Base-by-base conservation (phyloP, 2,329 filamentous ascomycete genomes). In the Hirsutella rhossiliensis region DNA sequence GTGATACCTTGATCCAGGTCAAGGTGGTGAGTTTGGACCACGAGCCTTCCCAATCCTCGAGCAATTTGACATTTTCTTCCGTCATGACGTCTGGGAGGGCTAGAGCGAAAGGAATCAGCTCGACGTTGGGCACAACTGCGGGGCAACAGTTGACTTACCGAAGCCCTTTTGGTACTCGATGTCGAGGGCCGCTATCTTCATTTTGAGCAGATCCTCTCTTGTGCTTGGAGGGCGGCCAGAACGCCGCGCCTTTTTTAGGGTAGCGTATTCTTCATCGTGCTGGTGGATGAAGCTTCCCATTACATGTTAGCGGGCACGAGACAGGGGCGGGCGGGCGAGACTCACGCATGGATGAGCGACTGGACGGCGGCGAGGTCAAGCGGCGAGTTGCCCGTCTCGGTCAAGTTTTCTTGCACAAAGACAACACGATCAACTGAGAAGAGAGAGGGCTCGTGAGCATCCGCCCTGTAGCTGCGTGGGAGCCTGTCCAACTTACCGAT, bases 81-180 rank as follows among this genome's bases (percentile, higher is more conserved):
- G 80, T 73, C 44, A 78, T 75, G 43, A 96, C 67, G 58, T 96
- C 85, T 0, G 90, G 89, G 36, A 94, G 62, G 47, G 78, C 78
- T 82, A 1, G 3, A 27, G 18, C 6, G 17, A 19, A 38, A 29
- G 15, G 32, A 17, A 27, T 43, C 23, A 43, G 41, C 19, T 27
- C n/a, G 12, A 18, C 20, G 34, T 12, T 5, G 1, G 12, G 18
- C 11, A 6, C 29, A 29, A 30, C 15, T 12, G n/a, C 31, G 18
- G 19, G 11, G 23, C n/a, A 28, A 7, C 11, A 41, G 39, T 15
- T 23, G 38, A 6, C 23, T 67, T 52, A 87, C 85, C 84, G 57
- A 95, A 94, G 0, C 92, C 92, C 43, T 80, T 79, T 50, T 82
- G 75, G 52, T 85, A 86, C 67, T 98, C 92, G 53, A 83, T 83